Conservation (phyloP, 306 rosid genomes). For the Lablab purpureus region DNA sequence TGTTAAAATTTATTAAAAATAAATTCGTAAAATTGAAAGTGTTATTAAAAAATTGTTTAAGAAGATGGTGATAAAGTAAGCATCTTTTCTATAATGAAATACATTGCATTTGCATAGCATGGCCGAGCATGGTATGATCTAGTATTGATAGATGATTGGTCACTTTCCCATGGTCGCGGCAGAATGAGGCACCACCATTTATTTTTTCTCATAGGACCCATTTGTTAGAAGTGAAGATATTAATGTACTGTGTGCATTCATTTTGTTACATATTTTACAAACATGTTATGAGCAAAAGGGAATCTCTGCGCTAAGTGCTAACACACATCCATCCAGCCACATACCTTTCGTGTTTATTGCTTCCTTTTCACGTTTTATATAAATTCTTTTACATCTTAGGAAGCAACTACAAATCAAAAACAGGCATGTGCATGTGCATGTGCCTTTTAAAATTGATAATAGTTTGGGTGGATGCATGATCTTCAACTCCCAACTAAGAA, state of each 20-base stretch:
- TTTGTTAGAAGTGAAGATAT: not conserved
- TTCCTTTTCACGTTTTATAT: not conserved
- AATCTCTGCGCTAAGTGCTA: not conserved
- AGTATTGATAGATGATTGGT: not conserved
- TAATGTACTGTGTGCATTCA: not conserved
- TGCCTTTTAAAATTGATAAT: not conserved
- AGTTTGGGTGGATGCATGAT: not conserved
- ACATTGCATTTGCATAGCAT: not conserved
- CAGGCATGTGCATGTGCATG: not conserved
- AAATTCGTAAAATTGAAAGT: too few species aligned
- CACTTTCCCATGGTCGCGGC: not conserved
- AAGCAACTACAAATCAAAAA: not conserved
- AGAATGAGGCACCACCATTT: not conserved
- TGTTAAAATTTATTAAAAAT: too few species aligned
- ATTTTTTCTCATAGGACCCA: not conserved
- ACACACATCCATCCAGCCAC: not conserved
- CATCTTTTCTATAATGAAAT: not conserved
- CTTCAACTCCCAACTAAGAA: not conserved
- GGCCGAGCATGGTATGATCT: too few species aligned
- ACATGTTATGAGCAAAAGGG: not conserved
- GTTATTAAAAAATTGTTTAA: too few species aligned
- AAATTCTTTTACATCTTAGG: not conserved
- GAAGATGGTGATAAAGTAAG: not conserved
- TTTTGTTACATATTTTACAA: constrained; percentile 5
- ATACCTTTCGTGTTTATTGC: not conserved